These are phyloP conservation scores for Starmerella khaoyaiensis DNA, from an alignment of 805 yeast genomes.

Conservation along the genomic window DNA sequence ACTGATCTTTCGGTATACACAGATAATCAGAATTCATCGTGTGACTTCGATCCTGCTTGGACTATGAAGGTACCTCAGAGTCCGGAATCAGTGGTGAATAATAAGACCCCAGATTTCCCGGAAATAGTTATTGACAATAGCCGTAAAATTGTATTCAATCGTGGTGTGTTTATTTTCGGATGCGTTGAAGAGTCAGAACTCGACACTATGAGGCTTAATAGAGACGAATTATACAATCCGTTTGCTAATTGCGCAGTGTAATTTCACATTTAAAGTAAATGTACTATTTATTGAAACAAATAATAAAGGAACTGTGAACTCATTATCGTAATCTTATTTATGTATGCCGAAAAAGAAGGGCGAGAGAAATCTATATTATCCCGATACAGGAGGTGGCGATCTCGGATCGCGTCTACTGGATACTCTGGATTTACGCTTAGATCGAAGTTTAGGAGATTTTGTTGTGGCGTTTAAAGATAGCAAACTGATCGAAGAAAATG, in stretches of 20 bases:
- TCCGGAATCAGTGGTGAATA: too few species aligned
- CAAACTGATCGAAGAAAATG: constrained; percentile 15
- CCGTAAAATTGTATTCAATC: constrained; percentile 15
- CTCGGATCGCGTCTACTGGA: neutral
- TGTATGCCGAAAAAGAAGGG: neutral
- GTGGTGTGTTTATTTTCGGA: constrained; percentile 21
- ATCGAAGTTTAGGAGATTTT: neutral
- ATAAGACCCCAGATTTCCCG: neutral
- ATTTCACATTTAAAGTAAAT: neutral
- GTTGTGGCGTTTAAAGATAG: constrained; percentile 7
- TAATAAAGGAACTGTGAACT: neutral
- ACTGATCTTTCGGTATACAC: too few species aligned
- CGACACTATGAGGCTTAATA: constrained; percentile 5
- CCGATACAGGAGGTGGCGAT: neutral
- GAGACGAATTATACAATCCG: constrained; percentile 20
- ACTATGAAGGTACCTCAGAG: too few species aligned
- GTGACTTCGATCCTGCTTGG: too few species aligned
- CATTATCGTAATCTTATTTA: neutral
- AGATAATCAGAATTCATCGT: too few species aligned
- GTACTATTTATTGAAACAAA: neutral
- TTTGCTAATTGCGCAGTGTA: constrained; percentile 10
- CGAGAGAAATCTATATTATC: neutral
- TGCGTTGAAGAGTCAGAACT: constrained; percentile 6
- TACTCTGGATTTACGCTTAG: neutral
- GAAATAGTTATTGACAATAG: constrained; percentile 5